Conservation (phyloP, 106 monocot genomes). For the Acorus calamus region DNA sequence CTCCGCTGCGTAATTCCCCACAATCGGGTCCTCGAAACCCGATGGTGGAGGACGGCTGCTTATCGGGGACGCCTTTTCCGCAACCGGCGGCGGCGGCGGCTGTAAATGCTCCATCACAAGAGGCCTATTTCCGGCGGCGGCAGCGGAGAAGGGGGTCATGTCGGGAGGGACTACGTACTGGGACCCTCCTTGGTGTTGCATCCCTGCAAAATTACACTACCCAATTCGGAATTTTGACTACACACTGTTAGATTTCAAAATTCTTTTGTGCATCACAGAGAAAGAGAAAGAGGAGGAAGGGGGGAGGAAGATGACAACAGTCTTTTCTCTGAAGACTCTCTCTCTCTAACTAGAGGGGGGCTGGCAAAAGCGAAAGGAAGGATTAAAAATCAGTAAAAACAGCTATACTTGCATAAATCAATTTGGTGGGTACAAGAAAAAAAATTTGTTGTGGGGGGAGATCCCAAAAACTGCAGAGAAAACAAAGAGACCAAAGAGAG, state of each 20-base stretch:
- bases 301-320: background rate
- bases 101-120: constrained; percentile 1
- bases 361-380: background rate
- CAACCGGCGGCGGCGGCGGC: constrained; percentile 7
- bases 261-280: no score
- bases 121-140: background rate
- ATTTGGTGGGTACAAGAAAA: background rate
- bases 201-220: no score
- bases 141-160: constrained; percentile 7
- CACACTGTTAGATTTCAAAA: no score
- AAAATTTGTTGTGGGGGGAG: constrained; percentile 8
- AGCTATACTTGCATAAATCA: no score
- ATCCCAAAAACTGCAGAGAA: constrained; percentile 10
- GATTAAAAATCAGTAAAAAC: no score
- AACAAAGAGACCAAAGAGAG: constrained; percentile 9
- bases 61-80: constrained; percentile 38
- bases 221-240: no score
- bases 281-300: background rate
- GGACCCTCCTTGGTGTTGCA: constrained; percentile 49
- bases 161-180: constrained; percentile 38
- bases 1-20: constrained; percentile 17
- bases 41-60: constrained; percentile 36
- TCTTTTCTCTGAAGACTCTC: constrained; percentile 1
- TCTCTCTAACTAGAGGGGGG: background rate
- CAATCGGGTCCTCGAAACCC: constrained; percentile 26